phyloP scores from a whole-genome alignment of 1,139 yeast species.

The Pichia sp. region DNA sequence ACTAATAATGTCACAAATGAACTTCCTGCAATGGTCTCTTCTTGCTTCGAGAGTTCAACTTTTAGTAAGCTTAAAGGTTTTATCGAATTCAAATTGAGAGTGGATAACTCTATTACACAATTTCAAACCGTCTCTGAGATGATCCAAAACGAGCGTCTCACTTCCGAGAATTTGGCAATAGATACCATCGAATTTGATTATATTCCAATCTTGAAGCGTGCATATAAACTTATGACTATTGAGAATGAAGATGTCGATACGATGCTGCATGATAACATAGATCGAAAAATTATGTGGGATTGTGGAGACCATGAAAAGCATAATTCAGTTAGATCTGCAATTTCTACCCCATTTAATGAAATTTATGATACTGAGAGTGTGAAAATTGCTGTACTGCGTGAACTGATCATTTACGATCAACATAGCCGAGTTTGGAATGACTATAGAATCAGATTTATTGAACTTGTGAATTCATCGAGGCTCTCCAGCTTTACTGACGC shows the following conservation, averaged over 20 bases:
- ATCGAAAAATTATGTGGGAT: slow-evolving; percentile 40
- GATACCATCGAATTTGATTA: slow-evolving; percentile 1
- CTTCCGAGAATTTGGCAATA: slow-evolving; percentile 1
- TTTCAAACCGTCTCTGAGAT: slow-evolving; percentile 4
- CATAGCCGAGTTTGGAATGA: slow-evolving; percentile 14
- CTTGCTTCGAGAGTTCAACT: slow-evolving; percentile 47
- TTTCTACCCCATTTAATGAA: not conserved
- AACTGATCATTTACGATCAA: slow-evolving; percentile 25
- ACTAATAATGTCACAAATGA: slow-evolving; percentile 42
- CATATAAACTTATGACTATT: slow-evolving; percentile 1
- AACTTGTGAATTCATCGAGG: slow-evolving; percentile 1
- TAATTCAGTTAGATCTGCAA: not conserved
- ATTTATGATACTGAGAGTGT: slow-evolving; percentile 16
- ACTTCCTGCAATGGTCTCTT: slow-evolving; percentile 36
- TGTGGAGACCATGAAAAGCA: slow-evolving; percentile 30
- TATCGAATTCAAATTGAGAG: slow-evolving; percentile 40
- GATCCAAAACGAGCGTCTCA: slow-evolving; percentile 8
- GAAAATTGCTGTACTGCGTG: slow-evolving; percentile 27
- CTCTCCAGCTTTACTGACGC: slow-evolving; percentile 12
- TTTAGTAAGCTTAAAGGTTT: slow-evolving; percentile 60
- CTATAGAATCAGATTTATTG: slow-evolving; percentile 12
- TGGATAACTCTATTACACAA: slow-evolving; percentile 34
- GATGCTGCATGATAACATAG: slow-evolving; percentile 42
- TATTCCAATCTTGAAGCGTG: slow-evolving; percentile 7
- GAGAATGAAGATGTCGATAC: slow-evolving; percentile 13